Evolutionary conservation across 148 eudicot species (phyloP), one percentile per base, ranked within the genome.

Genomic region (Pharnaceum exiguum): DNA sequence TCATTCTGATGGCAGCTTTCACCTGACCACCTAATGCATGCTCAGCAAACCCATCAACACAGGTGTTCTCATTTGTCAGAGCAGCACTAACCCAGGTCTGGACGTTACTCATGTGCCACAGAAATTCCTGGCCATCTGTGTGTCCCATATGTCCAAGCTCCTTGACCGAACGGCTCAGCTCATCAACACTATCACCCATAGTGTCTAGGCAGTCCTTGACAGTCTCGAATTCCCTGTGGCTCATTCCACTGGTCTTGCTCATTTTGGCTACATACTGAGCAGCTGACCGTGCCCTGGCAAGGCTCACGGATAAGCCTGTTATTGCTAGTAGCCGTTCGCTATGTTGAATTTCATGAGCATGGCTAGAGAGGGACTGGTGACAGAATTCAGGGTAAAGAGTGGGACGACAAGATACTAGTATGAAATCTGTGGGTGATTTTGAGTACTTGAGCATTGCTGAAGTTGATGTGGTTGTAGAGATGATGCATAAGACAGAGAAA

Each of bases 31-130:
- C 46, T 57, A 54, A 25, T 7, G 17, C 24, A 29, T 39, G 38
- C 10, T 51, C 73, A 2, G 69, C 26, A 35, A 85, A 71, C 44
- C 87, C 91, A 25, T 71, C 87, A 22, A 75, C 30, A 46, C 91
- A 85, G 50, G 82, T 82, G 59, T 71, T 67, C 16, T 53, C 63
- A 44, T 79, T 71, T 27, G 91, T 85, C 15, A 81, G 44, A 1
- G 91, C 85, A 18, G 85, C 65, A 59, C 91, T 75, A 10, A 82
- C 91, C 91, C 87, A 85, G 1, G 85, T 85, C 62, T 85, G 75
- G 30, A 79, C 79, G 37, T 82, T 79, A 65, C 79, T 82, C 59
- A 74, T 65, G 24, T 73, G 84, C 84, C 82, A 82, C 75, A 24
- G 29, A 38, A 82, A 87, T n/a, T 77, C 80, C 64, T 72, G 78